Base-by-base conservation (phyloP, 352 stramenopile species). In the Pythium phragmitis region DNA sequence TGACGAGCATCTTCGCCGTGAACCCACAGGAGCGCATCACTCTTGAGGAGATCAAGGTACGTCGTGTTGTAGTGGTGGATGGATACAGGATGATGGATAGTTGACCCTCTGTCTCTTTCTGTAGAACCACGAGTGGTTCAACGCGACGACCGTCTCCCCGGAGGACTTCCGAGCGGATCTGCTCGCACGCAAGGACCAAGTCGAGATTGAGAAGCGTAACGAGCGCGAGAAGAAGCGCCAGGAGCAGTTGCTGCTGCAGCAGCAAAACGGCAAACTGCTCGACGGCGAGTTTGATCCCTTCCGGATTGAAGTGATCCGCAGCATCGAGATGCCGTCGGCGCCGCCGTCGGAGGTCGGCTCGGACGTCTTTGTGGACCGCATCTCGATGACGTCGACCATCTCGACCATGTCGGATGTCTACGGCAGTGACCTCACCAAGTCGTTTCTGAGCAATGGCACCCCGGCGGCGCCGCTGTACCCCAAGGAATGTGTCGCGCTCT, bases 1-100 rank as follows among this genome's bases (percentile, higher is more conserved):
- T 94, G 72, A 80, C 73, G 23, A 72, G 74, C 30, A 92, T 94
- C 55, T 92, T 94, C 39, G 58, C 74, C 48, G 81, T 89, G 26
- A 80, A 83, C 57, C 82, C 83, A 33, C 76, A 89, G 34, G 81
- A 89, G 56, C 80, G 83, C 16, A 88, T 92, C 67, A 92, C 83
- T 21, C 69, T 94, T 42, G 60, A 65, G n/a, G 83, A 92, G 46
- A 94, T 92, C 69, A 89, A 84, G 74, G 77, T 84, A 56, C 21
- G 62, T 13, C 34, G 36, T 42, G n/a, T 47, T 47, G 1, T 36
- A 13, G n/a, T 21, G 36, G 23, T 58, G 9, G 17, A 43, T 16
- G 14, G 26, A 6, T 45, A 7, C 14, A 2, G 36, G 12, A 30
- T 19, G n/a, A n/a, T 30, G 50, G 16, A 45, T 19, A 36, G 8